Evolutionary conservation across 2,329 filamentous ascomycete species (phyloP).

Genomic region (Stemphylium lycopersici): DNA sequence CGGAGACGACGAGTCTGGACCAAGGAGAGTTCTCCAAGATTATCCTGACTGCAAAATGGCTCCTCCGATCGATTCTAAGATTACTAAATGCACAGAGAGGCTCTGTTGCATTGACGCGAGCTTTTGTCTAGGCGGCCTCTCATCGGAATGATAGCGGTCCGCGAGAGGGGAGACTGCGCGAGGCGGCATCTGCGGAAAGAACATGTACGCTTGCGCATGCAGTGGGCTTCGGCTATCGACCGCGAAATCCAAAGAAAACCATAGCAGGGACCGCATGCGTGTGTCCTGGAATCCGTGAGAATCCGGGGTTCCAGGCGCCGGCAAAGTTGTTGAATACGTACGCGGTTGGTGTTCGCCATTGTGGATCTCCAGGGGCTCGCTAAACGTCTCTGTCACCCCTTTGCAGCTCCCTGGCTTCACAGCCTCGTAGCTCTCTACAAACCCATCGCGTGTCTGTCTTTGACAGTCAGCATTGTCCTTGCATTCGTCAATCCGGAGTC

Average conservation of each 20-base stretch:
- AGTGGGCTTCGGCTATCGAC: too few relatives aligned
- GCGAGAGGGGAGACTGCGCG: too few relatives aligned
- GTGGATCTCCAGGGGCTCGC: conserved; percentile 13
- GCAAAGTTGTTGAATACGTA: conserved; percentile 3
- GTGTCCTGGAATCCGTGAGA: background rate
- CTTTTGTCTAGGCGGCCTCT: too few relatives aligned
- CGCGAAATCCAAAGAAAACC: background rate
- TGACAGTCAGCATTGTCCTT: background rate
- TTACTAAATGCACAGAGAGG: too few relatives aligned
- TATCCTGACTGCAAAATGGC: too few relatives aligned
- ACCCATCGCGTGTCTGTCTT: background rate
- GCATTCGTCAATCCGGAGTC: background rate
- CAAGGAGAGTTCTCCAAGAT: too few relatives aligned
- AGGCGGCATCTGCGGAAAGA: too few relatives aligned
- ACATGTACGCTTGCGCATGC: too few relatives aligned
- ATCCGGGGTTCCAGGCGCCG: background rate
- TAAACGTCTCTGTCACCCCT: conserved; percentile 11
- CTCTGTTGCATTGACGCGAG: too few relatives aligned
- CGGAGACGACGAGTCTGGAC: too few relatives aligned
- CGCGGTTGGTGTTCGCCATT: conserved; percentile 17
- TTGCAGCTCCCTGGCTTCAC: conserved; percentile 5
- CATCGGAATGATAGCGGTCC: too few relatives aligned
- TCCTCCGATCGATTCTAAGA: too few relatives aligned
- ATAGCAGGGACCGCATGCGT: background rate
- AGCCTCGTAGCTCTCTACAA: background rate